Base-by-base conservation (phyloP, 2,329 filamentous ascomycete species). In the Microcyclospora tardicrescens region DNA sequence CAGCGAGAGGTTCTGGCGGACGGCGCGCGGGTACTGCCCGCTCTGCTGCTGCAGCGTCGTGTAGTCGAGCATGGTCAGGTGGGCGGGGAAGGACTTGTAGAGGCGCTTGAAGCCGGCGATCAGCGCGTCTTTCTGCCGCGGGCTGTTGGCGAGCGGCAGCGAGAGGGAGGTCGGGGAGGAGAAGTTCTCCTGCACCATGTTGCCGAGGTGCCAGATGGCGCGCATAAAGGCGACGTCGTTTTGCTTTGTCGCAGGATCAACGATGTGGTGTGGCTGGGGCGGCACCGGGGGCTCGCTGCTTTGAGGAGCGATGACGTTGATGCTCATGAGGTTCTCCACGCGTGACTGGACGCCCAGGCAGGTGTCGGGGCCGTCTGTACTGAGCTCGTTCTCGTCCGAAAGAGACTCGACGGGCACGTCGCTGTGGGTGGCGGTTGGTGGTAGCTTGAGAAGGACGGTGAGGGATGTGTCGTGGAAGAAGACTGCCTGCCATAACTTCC, bases 401-500 rank as follows among this genome's bases (percentile, higher is more conserved):
- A 87, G 66, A 42, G 82, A 81, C 42, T 85, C 81, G 3, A 86
- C 79, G 2, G 72, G 75, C 30, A 87, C 81, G 53, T 89, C 83
- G 3, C 79, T 85, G 56, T 87, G 83, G 1, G 80, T 86, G 1
- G 81, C 80, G 12, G 75, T 82, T 1, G 83, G 83, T 0, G 83
- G 83, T 1, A 89, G 69, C 15, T 83, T 83, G 16, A 87, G 68
- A 0, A 87, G 70, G 0, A 87, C 80, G 0, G 81, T 86, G 3
- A 87, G 63, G 55, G 87, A 87, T 0, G 83, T 87, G 57, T 89
- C 83, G 59, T 89, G 83, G 11, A 85, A 71, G 16, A 84, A 66
- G 1, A 87, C 80, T 2, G 83, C 82, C 58, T 87, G 82, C 83
- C 83, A 89, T 2, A 87, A 68, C 54, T 86, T 87, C 36, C 81